Conservation (phyloP, 768 basidiomycete species). For the Cyclocybe cylindracea region DNA sequence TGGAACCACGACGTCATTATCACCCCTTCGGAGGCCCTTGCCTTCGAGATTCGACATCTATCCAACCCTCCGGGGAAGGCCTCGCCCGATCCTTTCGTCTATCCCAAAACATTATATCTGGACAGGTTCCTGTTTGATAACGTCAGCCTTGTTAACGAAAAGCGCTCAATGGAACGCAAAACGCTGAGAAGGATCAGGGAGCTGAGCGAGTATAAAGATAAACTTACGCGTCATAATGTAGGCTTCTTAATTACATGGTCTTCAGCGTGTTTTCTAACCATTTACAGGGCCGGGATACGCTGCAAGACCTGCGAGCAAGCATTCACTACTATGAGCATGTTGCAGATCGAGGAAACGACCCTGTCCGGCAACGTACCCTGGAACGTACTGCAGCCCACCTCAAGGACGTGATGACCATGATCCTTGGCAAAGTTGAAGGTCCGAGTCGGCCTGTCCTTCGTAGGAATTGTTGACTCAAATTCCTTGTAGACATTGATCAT, state of each 20-base stretch:
- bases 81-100: conserved; percentile 48
- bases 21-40: conserved; percentile 62
- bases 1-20: conserved; percentile 59
- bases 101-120: conserved; percentile 66
- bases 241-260: conserved; percentile 18
- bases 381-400: conserved; percentile 50
- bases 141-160: conserved; percentile 41
- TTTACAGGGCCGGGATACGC: conserved; percentile 58
- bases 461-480: not conserved
- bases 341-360: conserved; percentile 48
- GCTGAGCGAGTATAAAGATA: conserved; percentile 45
- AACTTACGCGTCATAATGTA: conserved; percentile 58
- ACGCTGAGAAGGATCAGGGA: conserved; percentile 49
- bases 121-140: conserved; percentile 73
- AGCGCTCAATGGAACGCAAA: conserved; percentile 34
- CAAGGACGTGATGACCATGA: conserved; percentile 47
- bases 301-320: conserved; percentile 60
- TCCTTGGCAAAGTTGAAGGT: conserved; percentile 62
- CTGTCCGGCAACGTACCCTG: conserved; percentile 45
- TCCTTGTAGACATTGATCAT: conserved; percentile 50
- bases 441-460: conserved; percentile 9
- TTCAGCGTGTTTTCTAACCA: not conserved
- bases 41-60: conserved; percentile 46
- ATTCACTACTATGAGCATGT: conserved; percentile 75
- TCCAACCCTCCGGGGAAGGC: conserved; percentile 20